phyloP scores from a whole-genome alignment of 306 rosid genomes.

The Adenanthera pavonina region DNA sequence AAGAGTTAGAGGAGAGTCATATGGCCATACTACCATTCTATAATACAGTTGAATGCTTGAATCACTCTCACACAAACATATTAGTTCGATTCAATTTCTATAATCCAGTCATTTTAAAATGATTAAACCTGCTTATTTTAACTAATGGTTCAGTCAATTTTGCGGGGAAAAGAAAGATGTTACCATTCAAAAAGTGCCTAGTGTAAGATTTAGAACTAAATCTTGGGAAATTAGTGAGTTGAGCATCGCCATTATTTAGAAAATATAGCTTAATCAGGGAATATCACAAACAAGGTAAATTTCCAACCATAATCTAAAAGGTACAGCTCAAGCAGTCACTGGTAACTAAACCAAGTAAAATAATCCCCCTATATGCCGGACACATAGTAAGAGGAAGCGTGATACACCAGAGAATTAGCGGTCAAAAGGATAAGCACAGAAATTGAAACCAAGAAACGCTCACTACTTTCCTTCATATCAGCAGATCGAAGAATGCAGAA shows the following conservation, averaged over 20 bases:
- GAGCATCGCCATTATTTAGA: background rate
- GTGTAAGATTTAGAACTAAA: background rate
- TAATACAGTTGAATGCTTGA: too few relatives aligned
- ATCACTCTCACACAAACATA: too few relatives aligned
- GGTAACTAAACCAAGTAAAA: background rate
- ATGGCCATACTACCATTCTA: too few relatives aligned
- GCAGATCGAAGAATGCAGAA: constrained; percentile 14
- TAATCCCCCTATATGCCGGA: background rate
- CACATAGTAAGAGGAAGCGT: background rate
- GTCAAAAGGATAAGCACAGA: constrained; percentile 14
- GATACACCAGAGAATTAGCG: constrained; percentile 12
- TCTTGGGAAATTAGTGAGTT: background rate
- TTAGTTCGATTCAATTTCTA: too few relatives aligned
- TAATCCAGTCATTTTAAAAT: too few relatives aligned
- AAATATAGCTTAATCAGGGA: background rate
- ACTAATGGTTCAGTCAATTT: background rate
- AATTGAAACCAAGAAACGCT: constrained; percentile 18
- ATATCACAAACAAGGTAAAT: background rate
- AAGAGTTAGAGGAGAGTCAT: too few relatives aligned
- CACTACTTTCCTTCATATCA: constrained; percentile 2
- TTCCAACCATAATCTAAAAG: constrained; percentile 31
- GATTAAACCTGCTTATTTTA: too few relatives aligned
- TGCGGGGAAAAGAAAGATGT: background rate
- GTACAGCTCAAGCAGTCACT: constrained; percentile 21
- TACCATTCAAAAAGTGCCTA: background rate